Conservation (phyloP, 495 filamentous ascomycete genomes). For the Penicillium nucicola region DNA sequence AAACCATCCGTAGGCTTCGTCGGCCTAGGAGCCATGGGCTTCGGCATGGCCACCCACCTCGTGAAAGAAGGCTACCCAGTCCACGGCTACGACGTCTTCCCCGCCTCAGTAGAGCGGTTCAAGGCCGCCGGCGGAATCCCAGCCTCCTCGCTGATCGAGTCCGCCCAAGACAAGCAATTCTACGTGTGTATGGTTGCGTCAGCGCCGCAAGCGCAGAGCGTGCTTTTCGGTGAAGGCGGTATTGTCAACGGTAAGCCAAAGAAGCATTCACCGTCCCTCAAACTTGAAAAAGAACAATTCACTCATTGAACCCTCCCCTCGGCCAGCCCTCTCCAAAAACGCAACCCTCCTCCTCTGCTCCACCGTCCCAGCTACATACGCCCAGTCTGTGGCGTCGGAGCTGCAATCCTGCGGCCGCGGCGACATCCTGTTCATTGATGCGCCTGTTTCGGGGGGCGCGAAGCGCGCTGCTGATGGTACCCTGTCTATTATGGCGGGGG, state of each 20-base stretch:
- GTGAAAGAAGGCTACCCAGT: constrained; percentile 65
- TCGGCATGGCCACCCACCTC: constrained; percentile 80
- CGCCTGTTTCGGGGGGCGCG: constrained; percentile 76
- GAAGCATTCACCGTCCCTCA: too few species aligned
- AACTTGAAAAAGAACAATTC: background rate
- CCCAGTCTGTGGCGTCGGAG: constrained; percentile 54
- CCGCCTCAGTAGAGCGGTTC: constrained; percentile 69
- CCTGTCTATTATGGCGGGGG: constrained; percentile 78
- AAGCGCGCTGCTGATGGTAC: constrained; percentile 71
- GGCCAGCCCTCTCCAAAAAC: constrained; percentile 48
- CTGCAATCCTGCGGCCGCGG: constrained; percentile 51
- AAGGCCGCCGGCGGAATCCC: constrained; percentile 59
- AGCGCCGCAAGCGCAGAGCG: constrained; percentile 61
- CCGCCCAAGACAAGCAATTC: constrained; percentile 56
- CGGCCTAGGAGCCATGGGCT: constrained; percentile 86
- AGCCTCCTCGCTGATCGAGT: constrained; percentile 59
- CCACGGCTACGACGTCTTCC: constrained; percentile 74
- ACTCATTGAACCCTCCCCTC: background rate
- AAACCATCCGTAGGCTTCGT: constrained; percentile 68
- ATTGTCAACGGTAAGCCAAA: constrained; percentile 40
- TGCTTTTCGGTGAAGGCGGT: constrained; percentile 61
- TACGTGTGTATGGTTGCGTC: constrained; percentile 82
- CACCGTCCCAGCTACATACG: constrained; percentile 68
- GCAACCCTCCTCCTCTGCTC: constrained; percentile 69
- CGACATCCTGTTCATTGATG: constrained; percentile 69